Conservation (phyloP, 1,284 basidiomycete species). For the Ceratobasidium sp. region DNA sequence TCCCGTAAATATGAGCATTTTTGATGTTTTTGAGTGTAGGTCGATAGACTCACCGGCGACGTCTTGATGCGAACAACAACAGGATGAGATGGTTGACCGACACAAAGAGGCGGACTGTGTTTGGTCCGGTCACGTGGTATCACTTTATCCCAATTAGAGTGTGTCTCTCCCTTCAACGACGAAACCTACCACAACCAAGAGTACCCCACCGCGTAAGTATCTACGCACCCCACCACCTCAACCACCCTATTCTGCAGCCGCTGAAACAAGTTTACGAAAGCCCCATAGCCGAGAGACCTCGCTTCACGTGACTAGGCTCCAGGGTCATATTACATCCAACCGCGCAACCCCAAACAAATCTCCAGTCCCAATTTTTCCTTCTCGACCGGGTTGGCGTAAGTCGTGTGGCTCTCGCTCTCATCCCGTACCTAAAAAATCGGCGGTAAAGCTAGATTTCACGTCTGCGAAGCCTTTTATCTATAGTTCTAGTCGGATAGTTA, state of each 20-base stretch:
- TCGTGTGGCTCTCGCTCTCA: background rate
- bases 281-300: background rate
- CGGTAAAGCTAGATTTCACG: background rate
- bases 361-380: slow-evolving; percentile 39
- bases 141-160: background rate
- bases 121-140: slow-evolving; percentile 32
- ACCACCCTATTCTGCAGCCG: background rate
- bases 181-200: background rate
- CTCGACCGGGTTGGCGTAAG: background rate
- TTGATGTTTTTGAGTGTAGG: background rate
- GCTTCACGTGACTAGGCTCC: slow-evolving; percentile 38
- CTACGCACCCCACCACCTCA: no score
- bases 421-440: background rate
- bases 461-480: background rate
- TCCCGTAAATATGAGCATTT: background rate
- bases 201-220: no score
- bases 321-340: slow-evolving; percentile 43
- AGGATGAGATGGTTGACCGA: slow-evolving; percentile 3
- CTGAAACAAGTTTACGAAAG: background rate
- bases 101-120: slow-evolving; percentile 40
- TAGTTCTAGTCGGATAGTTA: background rate
- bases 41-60: background rate
- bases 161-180: background rate
- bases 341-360: slow-evolving; percentile 32
- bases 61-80: background rate